Percentiles rank a stretch among this genome's conserved stretches.
Evolutionary conservation across 768 basidiomycete genomes (phyloP).

Genomic region (Hygrophorus russula): DNA sequence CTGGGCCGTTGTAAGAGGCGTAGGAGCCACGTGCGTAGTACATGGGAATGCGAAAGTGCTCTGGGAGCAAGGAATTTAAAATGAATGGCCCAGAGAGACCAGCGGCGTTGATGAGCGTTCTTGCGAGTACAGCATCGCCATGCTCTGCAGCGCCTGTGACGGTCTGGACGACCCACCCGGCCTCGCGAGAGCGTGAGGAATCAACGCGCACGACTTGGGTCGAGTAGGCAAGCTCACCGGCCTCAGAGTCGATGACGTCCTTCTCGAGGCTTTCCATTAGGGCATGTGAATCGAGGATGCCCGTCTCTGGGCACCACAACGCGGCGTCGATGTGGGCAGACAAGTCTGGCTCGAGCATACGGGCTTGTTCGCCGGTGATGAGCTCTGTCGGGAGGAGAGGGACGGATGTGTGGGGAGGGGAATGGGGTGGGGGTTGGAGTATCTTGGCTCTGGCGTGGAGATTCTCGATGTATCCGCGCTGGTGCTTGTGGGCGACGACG

Average conservation of each 20-base stretch:
- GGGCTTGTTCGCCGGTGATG: conserved; percentile 55
- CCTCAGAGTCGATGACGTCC: conserved; percentile 64
- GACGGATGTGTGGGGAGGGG: conserved; percentile 13
- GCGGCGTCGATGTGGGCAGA: conserved; percentile 58
- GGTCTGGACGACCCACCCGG: conserved; percentile 86
- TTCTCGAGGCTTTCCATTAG: conserved; percentile 77
- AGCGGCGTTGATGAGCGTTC: conserved; percentile 72
- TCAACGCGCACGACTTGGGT: conserved; percentile 86
- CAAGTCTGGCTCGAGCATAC: conserved; percentile 76
- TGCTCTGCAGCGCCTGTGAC: conserved; percentile 37
- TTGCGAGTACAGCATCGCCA: conserved; percentile 56
- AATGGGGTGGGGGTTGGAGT: conserved; percentile 40
- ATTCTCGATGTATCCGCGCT: conserved; percentile 57
- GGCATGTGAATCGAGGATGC: conserved; percentile 81
- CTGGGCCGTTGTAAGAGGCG: conserved; percentile 77
- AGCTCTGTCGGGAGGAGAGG: conserved; percentile 52
- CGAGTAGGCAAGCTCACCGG: conserved; percentile 60
- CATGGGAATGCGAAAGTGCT: conserved; percentile 50
- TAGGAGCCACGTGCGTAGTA: conserved; percentile 83
- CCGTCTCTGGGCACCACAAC: conserved; percentile 77
- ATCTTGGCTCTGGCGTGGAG: conserved; percentile 53
- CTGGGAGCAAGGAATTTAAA: conserved; percentile 57
- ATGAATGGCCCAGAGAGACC: conserved; percentile 66
- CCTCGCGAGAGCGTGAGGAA: conserved; percentile 37
- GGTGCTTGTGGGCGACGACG: conserved; percentile 64